phyloP scores from a whole-genome alignment of 176 grass and related monocot species.

The Aegilops tauschii region DNA sequence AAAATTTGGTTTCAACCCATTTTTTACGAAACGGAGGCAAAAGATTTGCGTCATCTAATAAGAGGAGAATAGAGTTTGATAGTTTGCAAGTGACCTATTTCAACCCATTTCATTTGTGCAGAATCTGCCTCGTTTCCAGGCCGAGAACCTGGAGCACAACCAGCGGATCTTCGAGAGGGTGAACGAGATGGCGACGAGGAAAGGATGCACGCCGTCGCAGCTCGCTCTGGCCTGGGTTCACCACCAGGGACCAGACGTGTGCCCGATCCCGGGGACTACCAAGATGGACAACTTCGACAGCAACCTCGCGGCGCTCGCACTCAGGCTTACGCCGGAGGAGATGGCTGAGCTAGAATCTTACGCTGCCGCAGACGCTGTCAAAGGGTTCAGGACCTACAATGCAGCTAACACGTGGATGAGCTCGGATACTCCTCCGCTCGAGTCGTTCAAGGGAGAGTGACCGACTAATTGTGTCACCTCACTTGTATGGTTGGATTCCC shows the following conservation, averaged over 20 bases:
- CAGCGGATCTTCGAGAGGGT: background rate
- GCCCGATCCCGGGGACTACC: slow-evolving; percentile 67
- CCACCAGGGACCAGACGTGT: slow-evolving; percentile 52
- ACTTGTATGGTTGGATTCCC: too few relatives aligned
- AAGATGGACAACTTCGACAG: slow-evolving; percentile 34
- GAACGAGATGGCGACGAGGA: background rate
- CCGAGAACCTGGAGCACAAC: slow-evolving; percentile 51
- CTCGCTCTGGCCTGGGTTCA: slow-evolving; percentile 63
- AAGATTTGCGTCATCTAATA: too few relatives aligned
- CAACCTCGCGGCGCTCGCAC: slow-evolving; percentile 40
- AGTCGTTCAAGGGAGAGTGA: too few relatives aligned
- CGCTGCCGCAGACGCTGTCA: background rate
- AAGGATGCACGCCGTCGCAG: slow-evolving; percentile 11
- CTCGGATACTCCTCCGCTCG: too few relatives aligned
- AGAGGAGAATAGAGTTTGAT: too few relatives aligned
- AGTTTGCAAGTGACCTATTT: background rate
- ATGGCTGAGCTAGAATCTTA: slow-evolving; percentile 51
- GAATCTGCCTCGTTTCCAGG: slow-evolving; percentile 46
- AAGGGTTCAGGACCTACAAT: too few relatives aligned
- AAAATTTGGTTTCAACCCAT: background rate
- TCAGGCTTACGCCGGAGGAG: slow-evolving; percentile 44
- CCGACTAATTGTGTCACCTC: too few relatives aligned
- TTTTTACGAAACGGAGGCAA: background rate
- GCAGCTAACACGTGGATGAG: too few relatives aligned
- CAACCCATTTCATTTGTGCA: background rate